These are phyloP conservation scores for Turnera subulata DNA, from an alignment of 345 rosid species.

Conservation along the genomic window DNA sequence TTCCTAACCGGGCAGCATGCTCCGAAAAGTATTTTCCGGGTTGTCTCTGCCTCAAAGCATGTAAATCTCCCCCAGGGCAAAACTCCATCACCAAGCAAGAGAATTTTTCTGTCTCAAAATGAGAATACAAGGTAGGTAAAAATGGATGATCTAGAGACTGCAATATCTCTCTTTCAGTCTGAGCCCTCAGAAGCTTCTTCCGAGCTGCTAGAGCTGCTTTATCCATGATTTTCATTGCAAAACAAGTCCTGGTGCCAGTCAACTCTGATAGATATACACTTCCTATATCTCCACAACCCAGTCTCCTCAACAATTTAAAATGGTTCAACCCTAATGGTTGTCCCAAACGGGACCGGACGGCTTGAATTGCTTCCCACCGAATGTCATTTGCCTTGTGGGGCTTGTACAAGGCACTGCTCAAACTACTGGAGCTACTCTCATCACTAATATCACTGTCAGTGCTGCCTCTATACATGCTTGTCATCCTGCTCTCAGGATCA, in stretches of 20 bases:
- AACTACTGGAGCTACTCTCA: slow-evolving; percentile 80
- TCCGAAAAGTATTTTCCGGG: slow-evolving; percentile 84
- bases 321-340: slow-evolving; percentile 45
- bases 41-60: slow-evolving; percentile 75
- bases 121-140: slow-evolving; percentile 75
- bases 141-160: slow-evolving; percentile 91
- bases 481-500: slow-evolving; percentile 60
- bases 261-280: slow-evolving; percentile 75
- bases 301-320: slow-evolving; percentile 50
- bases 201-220: slow-evolving; percentile 62
- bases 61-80: slow-evolving; percentile 95
- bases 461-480: slow-evolving; percentile 67
- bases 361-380: slow-evolving; percentile 89
- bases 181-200: slow-evolving; percentile 90
- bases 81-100: slow-evolving; percentile 95
- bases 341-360: slow-evolving; percentile 42
- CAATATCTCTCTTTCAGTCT: slow-evolving; percentile 82
- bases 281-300: slow-evolving; percentile 92
- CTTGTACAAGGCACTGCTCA: slow-evolving; percentile 57
- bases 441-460: slow-evolving; percentile 85
- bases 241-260: slow-evolving; percentile 58
- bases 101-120: slow-evolving; percentile 76
- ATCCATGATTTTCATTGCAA: slow-evolving; percentile 86
- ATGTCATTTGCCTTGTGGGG: slow-evolving; percentile 86
- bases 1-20: slow-evolving; percentile 77